Percentiles rank a stretch among this genome's conserved stretches.
Conservation (phyloP, 495 filamentous ascomycete genomes). For the Hypoxylon trugodes region DNA sequence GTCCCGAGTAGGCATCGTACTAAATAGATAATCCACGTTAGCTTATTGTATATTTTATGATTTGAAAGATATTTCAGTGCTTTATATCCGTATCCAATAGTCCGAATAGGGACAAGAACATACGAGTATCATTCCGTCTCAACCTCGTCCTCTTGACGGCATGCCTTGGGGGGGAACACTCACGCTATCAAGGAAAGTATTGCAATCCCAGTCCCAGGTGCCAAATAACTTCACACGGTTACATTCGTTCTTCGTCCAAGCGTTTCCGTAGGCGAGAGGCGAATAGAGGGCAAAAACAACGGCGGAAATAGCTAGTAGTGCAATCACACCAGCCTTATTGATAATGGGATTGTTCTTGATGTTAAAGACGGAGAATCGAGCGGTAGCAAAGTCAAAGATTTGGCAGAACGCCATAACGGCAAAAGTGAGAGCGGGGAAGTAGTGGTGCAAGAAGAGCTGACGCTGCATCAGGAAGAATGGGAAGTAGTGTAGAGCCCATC, state of each 20-base stretch:
- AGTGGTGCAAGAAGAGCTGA: constrained; percentile 97
- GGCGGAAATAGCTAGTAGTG: constrained; percentile 75
- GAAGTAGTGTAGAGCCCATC: constrained; percentile 96
- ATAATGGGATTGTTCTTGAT: constrained; percentile 75
- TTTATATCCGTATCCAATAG: constrained; percentile 14
- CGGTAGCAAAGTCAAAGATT: constrained; percentile 81
- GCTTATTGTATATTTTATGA: constrained; percentile 18
- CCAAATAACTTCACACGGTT: constrained; percentile 84
- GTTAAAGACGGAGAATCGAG: constrained; percentile 71
- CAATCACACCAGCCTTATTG: constrained; percentile 72
- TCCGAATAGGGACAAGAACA: constrained; percentile 13
- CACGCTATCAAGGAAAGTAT: constrained; percentile 87
- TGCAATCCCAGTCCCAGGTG: constrained; percentile 97
- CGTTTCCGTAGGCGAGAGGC: constrained; percentile 90
- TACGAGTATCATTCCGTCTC: constrained; percentile 14
- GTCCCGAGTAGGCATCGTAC: constrained; percentile 54
- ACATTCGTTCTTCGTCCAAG: constrained; percentile 90
- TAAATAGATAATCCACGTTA: constrained; percentile 37
- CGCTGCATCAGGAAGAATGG: constrained; percentile 98
- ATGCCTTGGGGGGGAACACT: constrained; percentile 58
- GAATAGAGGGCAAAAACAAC: constrained; percentile 84
- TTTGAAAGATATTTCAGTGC: not conserved
- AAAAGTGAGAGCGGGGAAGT: constrained; percentile 95
- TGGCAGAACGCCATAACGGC: constrained; percentile 89
- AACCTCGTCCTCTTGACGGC: constrained; percentile 45